Evolutionary conservation across 2,329 filamentous ascomycete species (phyloP).

Genomic region (Onygena corvina): DNA sequence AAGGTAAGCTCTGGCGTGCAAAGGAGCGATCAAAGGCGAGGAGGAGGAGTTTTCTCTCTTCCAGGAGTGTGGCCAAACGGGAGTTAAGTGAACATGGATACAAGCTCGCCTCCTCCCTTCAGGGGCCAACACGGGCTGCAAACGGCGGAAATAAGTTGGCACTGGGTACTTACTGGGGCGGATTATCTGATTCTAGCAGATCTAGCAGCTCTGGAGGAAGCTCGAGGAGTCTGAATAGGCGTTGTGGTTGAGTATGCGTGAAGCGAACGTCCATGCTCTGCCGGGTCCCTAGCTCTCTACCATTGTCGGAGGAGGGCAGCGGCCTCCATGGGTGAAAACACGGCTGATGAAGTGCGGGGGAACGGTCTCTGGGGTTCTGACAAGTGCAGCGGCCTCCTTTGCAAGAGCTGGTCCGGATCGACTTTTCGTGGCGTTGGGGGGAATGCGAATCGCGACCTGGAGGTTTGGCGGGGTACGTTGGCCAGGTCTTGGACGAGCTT

Average conservation of each 20-base stretch:
- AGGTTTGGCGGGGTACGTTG: too few species aligned
- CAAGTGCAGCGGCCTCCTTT: too few species aligned
- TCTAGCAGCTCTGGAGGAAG: slow-evolving; percentile 47
- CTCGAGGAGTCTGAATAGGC: slow-evolving; percentile 49
- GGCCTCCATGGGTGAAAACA: background rate
- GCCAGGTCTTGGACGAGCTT: too few species aligned
- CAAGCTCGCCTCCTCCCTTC: too few species aligned
- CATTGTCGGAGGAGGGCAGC: background rate
- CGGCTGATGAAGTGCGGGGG: background rate
- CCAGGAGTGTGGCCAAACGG: too few species aligned
- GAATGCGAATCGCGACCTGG: too few species aligned
- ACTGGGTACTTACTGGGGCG: slow-evolving; percentile 24
- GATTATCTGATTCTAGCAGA: slow-evolving; percentile 39
- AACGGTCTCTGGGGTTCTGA: background rate
- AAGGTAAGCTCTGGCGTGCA: background rate
- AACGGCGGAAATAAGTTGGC: background rate
- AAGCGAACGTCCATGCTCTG: slow-evolving; percentile 23
- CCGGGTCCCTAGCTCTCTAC: background rate
- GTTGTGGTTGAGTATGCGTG: slow-evolving; percentile 34
- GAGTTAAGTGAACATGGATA: too few species aligned
- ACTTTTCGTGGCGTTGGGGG: too few species aligned
- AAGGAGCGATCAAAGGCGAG: too few species aligned
- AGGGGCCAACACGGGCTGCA: too few species aligned
- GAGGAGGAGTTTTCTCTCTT: too few species aligned
- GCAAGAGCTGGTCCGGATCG: too few species aligned